Evolutionary conservation across 2,329 filamentous ascomycete genomes (phyloP), one percentile per base, ranked within the genome.

Genomic region (Beauveria asiatica): DNA sequence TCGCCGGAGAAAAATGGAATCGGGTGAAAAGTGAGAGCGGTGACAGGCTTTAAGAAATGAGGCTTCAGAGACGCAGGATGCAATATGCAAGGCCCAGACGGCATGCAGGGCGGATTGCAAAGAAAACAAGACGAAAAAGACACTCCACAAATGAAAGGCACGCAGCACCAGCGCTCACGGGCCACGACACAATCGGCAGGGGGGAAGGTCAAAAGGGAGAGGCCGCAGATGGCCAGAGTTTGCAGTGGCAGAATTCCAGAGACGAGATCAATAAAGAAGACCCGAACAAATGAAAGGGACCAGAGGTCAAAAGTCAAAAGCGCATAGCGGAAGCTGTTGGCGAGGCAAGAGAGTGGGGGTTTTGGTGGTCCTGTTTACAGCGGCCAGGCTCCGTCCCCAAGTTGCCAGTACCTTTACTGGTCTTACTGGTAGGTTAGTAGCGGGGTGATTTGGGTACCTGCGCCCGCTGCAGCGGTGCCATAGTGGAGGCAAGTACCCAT

Each of bases 111-210:
- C 48, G 37, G 39, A 45, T 9, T 27, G 23, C 39, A 17, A 9
- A 27, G 50, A 60, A 65, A 57, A 61, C 52, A 60, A 63, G 62
- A 55, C 53, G 59, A 64, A 45, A 54, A 57, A 59, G 27, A 55
- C 54, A 49, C 41, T 57, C 42, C 53, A 55, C 52, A 62, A 57
- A 46, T 42, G 61, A 49, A 57, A 19, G n/a, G 41, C 42, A 53
- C 50, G 23, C 42, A 48, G 27, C 27, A 48, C 53, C 41, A 56
- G 46, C 21, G 42, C 53, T 37, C 25, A 33, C 42, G 17, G 30
- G 42, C 41, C 5, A 9, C 27, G 17, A 41, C 30, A n/a, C 21
- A 49, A 27, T 51, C 37, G 49, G 30, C 11, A 5, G n/a, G n/a
- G 45, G 45, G 16, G 5, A 19, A 37, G 5, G 33, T 37, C 23